Percentiles rank a stretch among this genome's conserved stretches.
phyloP scores from a whole-genome alignment of 352 stramenopile species.

The Phytopythium vexans region DNA sequence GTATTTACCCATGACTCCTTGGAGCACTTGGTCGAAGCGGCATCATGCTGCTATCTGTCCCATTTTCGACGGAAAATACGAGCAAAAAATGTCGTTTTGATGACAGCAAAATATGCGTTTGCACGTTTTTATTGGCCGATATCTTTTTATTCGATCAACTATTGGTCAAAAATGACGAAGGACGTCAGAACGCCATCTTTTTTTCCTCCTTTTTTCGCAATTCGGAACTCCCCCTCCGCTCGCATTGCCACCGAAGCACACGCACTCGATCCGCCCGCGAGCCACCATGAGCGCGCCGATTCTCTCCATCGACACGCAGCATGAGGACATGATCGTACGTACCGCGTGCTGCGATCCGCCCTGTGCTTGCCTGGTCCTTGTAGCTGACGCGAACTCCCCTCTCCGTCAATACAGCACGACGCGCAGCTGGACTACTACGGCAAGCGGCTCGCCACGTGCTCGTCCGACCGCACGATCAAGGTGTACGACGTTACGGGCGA shows the following conservation, averaged over 20 bases:
- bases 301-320: slow-evolving; percentile 95
- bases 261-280: not conserved
- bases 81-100: too few relatives aligned
- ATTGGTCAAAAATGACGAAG: too few relatives aligned
- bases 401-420: slow-evolving; percentile 82
- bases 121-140: too few relatives aligned
- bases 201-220: too few relatives aligned
- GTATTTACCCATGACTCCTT: too few relatives aligned
- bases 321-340: slow-evolving; percentile 96
- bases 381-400: slow-evolving; percentile 5
- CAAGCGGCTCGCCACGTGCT: slow-evolving; percentile 98
- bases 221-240: slow-evolving; percentile 3
- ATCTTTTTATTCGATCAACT: too few relatives aligned
- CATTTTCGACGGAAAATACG: too few relatives aligned
- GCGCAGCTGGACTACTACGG: slow-evolving; percentile 99
- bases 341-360: not conserved
- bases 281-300: slow-evolving; percentile 75
- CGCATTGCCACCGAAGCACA: slow-evolving; percentile 25
- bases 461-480: slow-evolving; percentile 97
- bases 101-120: too few relatives aligned
- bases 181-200: too few relatives aligned
- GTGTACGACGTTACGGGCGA: slow-evolving; percentile 95
- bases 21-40: too few relatives aligned
- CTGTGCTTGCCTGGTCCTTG: slow-evolving; percentile 2
- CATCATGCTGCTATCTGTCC: too few relatives aligned